Evolutionary conservation across 75 land plant genomes (phyloP).

Genomic region (Sequoia sempervirens): DNA sequence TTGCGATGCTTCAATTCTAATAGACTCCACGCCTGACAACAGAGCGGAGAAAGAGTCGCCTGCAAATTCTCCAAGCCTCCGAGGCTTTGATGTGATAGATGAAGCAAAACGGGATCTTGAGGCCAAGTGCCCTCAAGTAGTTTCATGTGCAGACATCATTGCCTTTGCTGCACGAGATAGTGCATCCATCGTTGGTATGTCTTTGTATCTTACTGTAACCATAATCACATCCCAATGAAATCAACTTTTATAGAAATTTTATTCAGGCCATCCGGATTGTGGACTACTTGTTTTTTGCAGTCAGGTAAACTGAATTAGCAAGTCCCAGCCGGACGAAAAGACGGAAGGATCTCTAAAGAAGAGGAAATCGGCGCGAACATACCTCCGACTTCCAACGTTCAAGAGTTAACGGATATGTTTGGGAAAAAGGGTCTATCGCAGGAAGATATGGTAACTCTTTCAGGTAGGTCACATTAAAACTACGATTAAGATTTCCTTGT

Average conservation of each 20-base stretch:
- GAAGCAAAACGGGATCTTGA: constrained; percentile 12
- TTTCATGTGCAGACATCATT: constrained; percentile 21
- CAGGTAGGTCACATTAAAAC: constrained; percentile 17
- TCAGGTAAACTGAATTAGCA: constrained; percentile 30
- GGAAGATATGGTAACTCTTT: constrained; percentile 46
- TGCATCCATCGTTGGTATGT: background rate
- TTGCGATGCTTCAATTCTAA: constrained; percentile 18
- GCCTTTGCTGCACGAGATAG: constrained; percentile 14
- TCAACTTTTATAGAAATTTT: background rate
- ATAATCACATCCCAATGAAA: too few species aligned
- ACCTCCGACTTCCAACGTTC: constrained; percentile 26
- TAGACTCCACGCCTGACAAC: constrained; percentile 11
- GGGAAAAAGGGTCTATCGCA: constrained; percentile 19
- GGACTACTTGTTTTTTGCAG: background rate
- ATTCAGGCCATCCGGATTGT: background rate
- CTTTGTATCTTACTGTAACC: background rate
- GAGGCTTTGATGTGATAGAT: constrained; percentile 10
- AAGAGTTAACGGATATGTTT: constrained; percentile 25
- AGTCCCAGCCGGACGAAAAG: constrained; percentile 31
- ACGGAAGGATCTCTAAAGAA: constrained; percentile 33
- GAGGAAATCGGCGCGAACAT: constrained; percentile 6
- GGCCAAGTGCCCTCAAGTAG: constrained; percentile 10
- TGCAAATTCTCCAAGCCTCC: constrained; percentile 8
- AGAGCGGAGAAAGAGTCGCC: constrained; percentile 19
- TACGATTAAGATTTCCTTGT: background rate